Conservation (phyloP, 352 stramenopile genomes). For the Phytophthora gonapodyides region DNA sequence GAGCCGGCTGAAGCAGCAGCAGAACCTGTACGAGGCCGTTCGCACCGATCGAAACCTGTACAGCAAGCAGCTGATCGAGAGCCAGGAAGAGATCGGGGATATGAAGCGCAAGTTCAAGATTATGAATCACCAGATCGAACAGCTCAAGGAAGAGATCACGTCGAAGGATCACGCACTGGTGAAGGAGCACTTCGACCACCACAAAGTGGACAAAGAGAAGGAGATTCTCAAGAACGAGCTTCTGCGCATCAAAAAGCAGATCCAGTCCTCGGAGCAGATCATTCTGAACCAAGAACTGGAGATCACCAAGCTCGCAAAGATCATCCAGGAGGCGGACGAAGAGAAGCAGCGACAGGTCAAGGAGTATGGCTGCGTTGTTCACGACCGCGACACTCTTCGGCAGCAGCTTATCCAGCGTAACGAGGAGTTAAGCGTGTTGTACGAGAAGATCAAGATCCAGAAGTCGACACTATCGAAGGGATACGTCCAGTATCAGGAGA, state of each 20-base stretch:
- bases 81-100: constrained; percentile 88
- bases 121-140: constrained; percentile 93
- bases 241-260: constrained; percentile 92
- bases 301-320: constrained; percentile 79
- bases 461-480: constrained; percentile 85
- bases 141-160: constrained; percentile 94
- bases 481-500: constrained; percentile 75
- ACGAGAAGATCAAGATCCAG: constrained; percentile 94
- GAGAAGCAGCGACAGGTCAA: constrained; percentile 88
- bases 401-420: constrained; percentile 89
- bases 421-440: constrained; percentile 84
- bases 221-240: constrained; percentile 91
- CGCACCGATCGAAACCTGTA: constrained; percentile 93
- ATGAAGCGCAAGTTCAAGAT: constrained; percentile 93
- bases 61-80: constrained; percentile 93
- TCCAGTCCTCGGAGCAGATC: constrained; percentile 88
- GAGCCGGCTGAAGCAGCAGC: constrained; percentile 91
- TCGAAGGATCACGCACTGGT: constrained; percentile 91
- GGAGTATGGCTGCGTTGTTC: constrained; percentile 82
- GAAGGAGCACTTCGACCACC: constrained; percentile 94
- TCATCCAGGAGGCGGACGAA: constrained; percentile 92
- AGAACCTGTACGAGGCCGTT: constrained; percentile 94
- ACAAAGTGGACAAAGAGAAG: constrained; percentile 94
- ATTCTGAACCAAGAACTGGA: constrained; percentile 88
- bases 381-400: constrained; percentile 85